Base-by-base conservation (phyloP, 257 asterid genomes). In the Penstemon barbatus region DNA sequence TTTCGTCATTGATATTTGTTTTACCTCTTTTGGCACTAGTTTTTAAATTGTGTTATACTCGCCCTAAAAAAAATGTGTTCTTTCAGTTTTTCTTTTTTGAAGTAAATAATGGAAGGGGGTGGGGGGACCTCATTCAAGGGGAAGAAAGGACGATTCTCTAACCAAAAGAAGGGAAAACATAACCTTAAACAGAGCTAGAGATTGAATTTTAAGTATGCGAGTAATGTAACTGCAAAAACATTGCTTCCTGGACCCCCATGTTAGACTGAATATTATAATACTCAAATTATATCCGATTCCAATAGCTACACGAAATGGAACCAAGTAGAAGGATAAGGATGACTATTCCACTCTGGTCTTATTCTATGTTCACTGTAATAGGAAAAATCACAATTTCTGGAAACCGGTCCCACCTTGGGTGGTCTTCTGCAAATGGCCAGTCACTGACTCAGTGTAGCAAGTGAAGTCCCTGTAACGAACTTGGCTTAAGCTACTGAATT, bases 401-500 rank as follows among this genome's bases (percentile, higher is more conserved):
- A 64, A 42, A 37, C 59, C 49, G 44, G 25, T 67, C 40, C 39
- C 43, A 10, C 61, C 46, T 25, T 39, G 56, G 56, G 9, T 40
- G 43, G n/a, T 63, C 15, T 42, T 40, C 62, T 9, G 46, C n/a
- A 39, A 53, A 37, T 39, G 72, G 13, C 48, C 68, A 68, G 65
- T 57, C 66, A 25, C 2, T 25, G 33, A 25, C 33, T 25, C 33
- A 25, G 48, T 71, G 59, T 37, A 43, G 48, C 71, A 48, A 49
- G 41, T 3, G 39, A 55, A 45, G 36, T 10, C 59, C 18, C 38
- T 46, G 4, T 44, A 53, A 39, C 46, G 61, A 76, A 42, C 61
- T 65, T 70, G 48, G 62, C 44, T 68, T 53, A 52, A 65, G 66
- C 71, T 57, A 69, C 69, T 45, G 18, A 61, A 61, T 60, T 61